Conservation (phyloP, 441 rosid genomes). For the Eutrema salsugineum region DNA sequence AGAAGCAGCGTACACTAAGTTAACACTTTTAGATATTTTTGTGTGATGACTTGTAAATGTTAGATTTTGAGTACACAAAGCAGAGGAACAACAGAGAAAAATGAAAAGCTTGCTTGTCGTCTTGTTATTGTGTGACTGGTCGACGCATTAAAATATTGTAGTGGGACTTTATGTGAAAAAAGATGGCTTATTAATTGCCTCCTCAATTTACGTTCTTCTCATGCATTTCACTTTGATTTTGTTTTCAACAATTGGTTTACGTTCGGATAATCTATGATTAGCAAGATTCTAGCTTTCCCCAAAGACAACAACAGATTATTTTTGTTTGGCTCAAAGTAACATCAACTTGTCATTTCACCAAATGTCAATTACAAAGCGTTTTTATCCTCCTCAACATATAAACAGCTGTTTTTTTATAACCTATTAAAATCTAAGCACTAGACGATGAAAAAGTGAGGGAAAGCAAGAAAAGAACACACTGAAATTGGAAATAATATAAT, state of each 20-base stretch:
- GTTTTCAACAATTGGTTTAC: neutral
- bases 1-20: neutral
- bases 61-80: conserved; percentile 11
- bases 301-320: neutral
- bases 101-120: conserved; percentile 19
- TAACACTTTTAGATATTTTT: neutral
- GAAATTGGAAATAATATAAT: neutral
- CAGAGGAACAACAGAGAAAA: conserved; percentile 9
- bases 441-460: neutral
- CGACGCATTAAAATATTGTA: conserved; percentile 13
- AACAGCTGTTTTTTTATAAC: no score
- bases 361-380: no score
- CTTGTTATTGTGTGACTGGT: conserved; percentile 11
- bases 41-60: conserved; percentile 33
- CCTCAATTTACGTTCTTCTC: conserved; percentile 11
- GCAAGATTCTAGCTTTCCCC: conserved; percentile 1
- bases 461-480: neutral
- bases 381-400: no score
- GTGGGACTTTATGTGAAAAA: conserved; percentile 10
- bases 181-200: conserved; percentile 4
- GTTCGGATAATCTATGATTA: neutral
- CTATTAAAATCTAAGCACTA: no score
- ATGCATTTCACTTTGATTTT: conserved; percentile 1
- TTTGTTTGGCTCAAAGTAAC: no score
- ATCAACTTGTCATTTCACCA: no score